Evolutionary conservation across 2,329 filamentous ascomycete species (phyloP).

Genomic region (Beauveria australis): DNA sequence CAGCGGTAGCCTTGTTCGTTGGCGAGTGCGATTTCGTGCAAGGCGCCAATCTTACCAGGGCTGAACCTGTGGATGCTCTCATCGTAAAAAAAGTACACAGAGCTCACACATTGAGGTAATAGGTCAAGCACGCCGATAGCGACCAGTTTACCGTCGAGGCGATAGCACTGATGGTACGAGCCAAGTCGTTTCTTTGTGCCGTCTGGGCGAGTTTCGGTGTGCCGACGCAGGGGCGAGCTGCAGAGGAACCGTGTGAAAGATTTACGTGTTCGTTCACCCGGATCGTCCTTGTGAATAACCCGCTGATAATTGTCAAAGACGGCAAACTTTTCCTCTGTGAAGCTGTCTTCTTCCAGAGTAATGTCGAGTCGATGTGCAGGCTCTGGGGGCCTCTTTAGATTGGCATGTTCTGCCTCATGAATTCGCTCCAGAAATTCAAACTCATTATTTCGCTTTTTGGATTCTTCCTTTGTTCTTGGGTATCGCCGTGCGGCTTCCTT

Average conservation of each 20-base stretch:
- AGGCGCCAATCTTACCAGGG: constrained; percentile 68
- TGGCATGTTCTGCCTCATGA: constrained; percentile 56
- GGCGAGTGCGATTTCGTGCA: constrained; percentile 65
- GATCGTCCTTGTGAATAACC: constrained; percentile 60
- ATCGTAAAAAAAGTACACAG: constrained; percentile 78
- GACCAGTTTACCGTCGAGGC: constrained; percentile 66
- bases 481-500: constrained; percentile 55
- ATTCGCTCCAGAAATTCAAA: constrained; percentile 61
- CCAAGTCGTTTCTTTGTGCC: constrained; percentile 52
- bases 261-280: constrained; percentile 46
- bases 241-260: constrained; percentile 71
- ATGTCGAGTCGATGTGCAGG: constrained; percentile 62
- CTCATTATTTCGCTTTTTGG: constrained; percentile 53
- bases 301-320: constrained; percentile 71
- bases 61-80: constrained; percentile 61
- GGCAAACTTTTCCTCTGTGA: constrained; percentile 66
- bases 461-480: constrained; percentile 59
- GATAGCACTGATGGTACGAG: constrained; percentile 75
- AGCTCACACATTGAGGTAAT: constrained; percentile 67
- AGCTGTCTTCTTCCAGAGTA: constrained; percentile 60
- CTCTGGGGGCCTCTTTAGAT: constrained; percentile 48
- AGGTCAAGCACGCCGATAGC: constrained; percentile 72
- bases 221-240: constrained; percentile 53
- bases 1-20: constrained; percentile 61
- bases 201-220: constrained; percentile 34